Base-by-base conservation (phyloP, 2,329 filamentous ascomycete genomes). In the Paecilomyces variotii region DNA sequence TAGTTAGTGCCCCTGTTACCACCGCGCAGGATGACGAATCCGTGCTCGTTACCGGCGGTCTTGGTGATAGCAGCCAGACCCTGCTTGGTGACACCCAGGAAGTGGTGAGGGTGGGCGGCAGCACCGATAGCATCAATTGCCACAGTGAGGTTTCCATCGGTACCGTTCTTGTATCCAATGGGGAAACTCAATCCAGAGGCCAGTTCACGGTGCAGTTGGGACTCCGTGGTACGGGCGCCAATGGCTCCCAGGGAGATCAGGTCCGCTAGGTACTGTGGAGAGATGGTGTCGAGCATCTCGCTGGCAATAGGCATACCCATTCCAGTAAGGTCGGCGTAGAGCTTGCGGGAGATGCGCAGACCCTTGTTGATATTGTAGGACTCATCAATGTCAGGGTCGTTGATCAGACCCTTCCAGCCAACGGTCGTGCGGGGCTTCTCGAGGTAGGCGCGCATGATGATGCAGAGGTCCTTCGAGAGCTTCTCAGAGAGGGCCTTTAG, bases 361-460 rank as follows among this genome's bases (percentile, higher is more conserved):
- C 94, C 94, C 83, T 97, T 97, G 86, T 99, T 99, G 82, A 99
- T 99, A 80, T 96, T 86, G 87, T 89, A 99, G 71, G 88, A 94
- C 74, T 94, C 88, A 76, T 99, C 91, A 74, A 99, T 96, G 70
- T 97, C 92, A 2, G 94, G 94, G 76, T 99, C 94, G 78, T 99
- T 99, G 83, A 99, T 97, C 75, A 99, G 82, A 56, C 94, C 94
- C 80, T 99, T 99, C 94, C 94, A 99, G 72, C 94, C 94, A 55
- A 99, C 92, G 0, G 94, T 99, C 55, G 94, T 99, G 61, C 94
- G 88, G 50, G 94, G 94, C 83, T 99, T 99, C 82, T 99, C 94
- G 56, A 99, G 88, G 84, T 99, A 99, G 72, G 92, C 91, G 68
- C 94, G 90, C 94, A 99, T 99, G 70, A 99, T 87, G 74, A 99